A percentile compares a stretch with the other conserved stretches of the same genome.
phyloP scores from a whole-genome alignment of 345 rosid species.

The Jatropha curcas region DNA sequence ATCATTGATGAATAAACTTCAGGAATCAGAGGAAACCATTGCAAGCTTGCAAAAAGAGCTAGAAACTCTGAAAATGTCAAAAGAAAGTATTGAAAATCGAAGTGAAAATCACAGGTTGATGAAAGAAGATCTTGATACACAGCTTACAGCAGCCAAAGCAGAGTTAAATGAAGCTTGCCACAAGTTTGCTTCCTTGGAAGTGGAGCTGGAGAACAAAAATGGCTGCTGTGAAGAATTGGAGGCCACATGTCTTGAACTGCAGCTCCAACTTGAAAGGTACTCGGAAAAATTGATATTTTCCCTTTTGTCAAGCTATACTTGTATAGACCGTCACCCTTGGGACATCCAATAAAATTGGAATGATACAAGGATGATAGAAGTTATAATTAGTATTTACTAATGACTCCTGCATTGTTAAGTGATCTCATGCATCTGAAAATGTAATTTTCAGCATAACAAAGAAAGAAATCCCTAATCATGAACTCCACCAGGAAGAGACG shows the following conservation, averaged over 20 bases:
- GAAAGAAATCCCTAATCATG: constrained; percentile 33
- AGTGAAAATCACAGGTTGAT: constrained; percentile 35
- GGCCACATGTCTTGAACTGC: constrained; percentile 46
- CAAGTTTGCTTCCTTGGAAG: constrained; percentile 39
- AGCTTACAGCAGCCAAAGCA: constrained; percentile 33
- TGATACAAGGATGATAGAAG: neutral
- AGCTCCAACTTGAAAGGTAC: constrained; percentile 58
- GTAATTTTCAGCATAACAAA: constrained; percentile 48
- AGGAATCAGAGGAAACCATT: constrained; percentile 43
- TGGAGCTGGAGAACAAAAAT: constrained; percentile 42
- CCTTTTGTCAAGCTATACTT: constrained; percentile 1
- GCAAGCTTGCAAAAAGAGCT: constrained; percentile 39
- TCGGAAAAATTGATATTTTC: neutral
- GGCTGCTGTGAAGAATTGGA: constrained; percentile 51
- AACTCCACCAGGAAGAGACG: constrained; percentile 46
- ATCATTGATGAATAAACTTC: constrained; percentile 34
- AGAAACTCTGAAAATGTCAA: constrained; percentile 35
- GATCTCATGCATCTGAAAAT: constrained; percentile 21
- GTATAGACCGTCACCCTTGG: neutral
- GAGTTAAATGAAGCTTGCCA: constrained; percentile 40
- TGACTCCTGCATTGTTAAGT: constrained; percentile 6
- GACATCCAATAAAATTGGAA: neutral
- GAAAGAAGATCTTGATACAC: constrained; percentile 42
- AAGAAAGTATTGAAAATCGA: constrained; percentile 37
- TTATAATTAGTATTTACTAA: too few species aligned